Evolutionary conservation across 108 stramenopile species (phyloP).

Genomic region (Nitzschia sp.): DNA sequence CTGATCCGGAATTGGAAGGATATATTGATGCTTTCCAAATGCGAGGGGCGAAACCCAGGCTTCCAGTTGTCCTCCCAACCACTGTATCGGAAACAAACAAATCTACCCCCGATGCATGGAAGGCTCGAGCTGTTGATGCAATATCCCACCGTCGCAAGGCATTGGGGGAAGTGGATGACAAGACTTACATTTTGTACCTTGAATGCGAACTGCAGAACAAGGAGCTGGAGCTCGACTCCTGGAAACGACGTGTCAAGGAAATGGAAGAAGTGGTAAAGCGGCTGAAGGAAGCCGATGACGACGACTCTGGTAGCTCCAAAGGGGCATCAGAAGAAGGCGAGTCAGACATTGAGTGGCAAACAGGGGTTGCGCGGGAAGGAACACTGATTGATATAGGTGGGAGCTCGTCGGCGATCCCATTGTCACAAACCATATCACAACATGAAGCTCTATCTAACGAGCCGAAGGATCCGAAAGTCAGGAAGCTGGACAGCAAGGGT

Average conservation of each 20-base stretch:
- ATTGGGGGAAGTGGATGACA: constrained; percentile 11
- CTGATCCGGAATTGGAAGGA: constrained; percentile 24
- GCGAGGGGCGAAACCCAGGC: not conserved
- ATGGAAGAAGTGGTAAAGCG: constrained; percentile 22
- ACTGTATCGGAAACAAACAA: no score
- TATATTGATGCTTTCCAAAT: constrained; percentile 19
- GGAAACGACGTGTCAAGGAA: constrained; percentile 18
- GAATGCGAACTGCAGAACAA: constrained; percentile 28
- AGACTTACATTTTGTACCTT: constrained; percentile 24
- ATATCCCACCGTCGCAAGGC: constrained; percentile 2
- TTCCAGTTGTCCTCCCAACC: not conserved
- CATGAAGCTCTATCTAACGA: no score
- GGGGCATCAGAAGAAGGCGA: not conserved
- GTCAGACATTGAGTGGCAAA: constrained; percentile 27
- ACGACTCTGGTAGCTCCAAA: not conserved
- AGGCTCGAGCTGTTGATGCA: not conserved
- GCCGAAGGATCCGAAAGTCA: no score
- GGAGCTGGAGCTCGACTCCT: constrained; percentile 30
- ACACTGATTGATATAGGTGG: constrained; percentile 13
- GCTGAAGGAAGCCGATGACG: constrained; percentile 13
- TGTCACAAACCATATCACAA: no score
- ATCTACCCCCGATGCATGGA: not conserved
- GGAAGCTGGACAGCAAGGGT: no score
- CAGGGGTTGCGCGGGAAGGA: constrained; percentile 16
- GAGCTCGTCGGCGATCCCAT: no score